Conservation (phyloP, 1,139 yeast species). For the Candida tropicalis region DNA sequence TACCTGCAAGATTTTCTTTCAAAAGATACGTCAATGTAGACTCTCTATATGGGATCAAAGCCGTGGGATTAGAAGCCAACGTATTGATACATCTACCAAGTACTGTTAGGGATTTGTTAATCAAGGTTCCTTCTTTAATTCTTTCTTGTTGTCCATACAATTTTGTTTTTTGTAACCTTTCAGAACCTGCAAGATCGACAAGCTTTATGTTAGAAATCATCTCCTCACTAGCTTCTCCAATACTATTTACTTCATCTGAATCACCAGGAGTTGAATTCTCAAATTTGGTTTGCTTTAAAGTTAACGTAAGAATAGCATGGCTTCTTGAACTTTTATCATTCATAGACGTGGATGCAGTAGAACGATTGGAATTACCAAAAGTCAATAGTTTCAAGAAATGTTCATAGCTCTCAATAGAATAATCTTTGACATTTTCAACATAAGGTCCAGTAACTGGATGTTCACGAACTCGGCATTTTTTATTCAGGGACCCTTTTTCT, state of each 20-base stretch:
- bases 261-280: slow-evolving; percentile 16
- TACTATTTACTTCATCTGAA: slow-evolving; percentile 17
- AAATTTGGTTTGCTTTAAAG: slow-evolving; percentile 58
- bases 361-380: slow-evolving; percentile 53
- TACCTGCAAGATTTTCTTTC: slow-evolving; percentile 73
- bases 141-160: slow-evolving; percentile 60
- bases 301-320: slow-evolving; percentile 73
- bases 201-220: slow-evolving; percentile 61
- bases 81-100: slow-evolving; percentile 74
- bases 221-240: slow-evolving; percentile 57
- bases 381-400: slow-evolving; percentile 48
- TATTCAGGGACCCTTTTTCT: slow-evolving; percentile 16
- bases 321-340: slow-evolving; percentile 73
- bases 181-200: slow-evolving; percentile 85
- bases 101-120: slow-evolving; percentile 74
- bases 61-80: slow-evolving; percentile 26
- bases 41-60: slow-evolving; percentile 69
- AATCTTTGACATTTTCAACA: slow-evolving; percentile 64
- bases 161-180: slow-evolving; percentile 64
- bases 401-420: slow-evolving; percentile 39
- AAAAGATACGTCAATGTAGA: slow-evolving; percentile 72
- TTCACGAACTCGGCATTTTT: slow-evolving; percentile 55
- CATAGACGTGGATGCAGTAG: slow-evolving; percentile 72
- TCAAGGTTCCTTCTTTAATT: slow-evolving; percentile 71
- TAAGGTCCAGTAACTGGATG: slow-evolving; percentile 67